Evolutionary conservation across 257 asterid species (phyloP).

Genomic region (Plectranthus barbatus): DNA sequence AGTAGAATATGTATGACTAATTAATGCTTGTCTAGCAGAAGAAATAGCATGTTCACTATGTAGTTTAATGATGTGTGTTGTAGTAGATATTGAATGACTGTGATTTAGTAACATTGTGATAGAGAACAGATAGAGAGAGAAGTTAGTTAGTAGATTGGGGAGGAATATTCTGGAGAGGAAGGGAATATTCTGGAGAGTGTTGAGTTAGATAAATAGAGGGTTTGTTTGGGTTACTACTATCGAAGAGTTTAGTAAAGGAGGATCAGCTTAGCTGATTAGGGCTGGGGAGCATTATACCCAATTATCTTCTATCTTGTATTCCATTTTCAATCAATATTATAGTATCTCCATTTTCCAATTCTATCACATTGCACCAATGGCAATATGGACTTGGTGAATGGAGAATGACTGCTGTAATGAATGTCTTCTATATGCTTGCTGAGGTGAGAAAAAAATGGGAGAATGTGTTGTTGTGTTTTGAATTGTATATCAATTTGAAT

Average conservation of each 20-base stretch:
- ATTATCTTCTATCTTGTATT: too few species aligned
- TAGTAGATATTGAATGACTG: neutral
- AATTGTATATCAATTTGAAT: neutral
- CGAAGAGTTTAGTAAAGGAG: too few species aligned
- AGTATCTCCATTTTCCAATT: too few species aligned
- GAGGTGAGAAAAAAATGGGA: neutral
- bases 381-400: neutral
- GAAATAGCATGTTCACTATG: neutral
- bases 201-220: too few species aligned
- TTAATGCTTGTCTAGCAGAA: neutral
- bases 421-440: neutral
- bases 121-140: too few species aligned
- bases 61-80: neutral
- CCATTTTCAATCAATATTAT: too few species aligned
- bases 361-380: neutral
- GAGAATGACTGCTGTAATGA: neutral
- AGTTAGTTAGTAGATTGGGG: too few species aligned
- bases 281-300: too few species aligned
- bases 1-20: neutral
- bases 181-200: too few species aligned
- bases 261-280: too few species aligned
- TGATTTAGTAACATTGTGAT: neutral
- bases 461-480: neutral
- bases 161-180: too few species aligned
- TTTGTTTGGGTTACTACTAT: too few species aligned